Evolutionary conservation across 495 filamentous ascomycete genomes (phyloP), one percentile per base, ranked within the genome.

Genomic region (Darksidea phi): DNA sequence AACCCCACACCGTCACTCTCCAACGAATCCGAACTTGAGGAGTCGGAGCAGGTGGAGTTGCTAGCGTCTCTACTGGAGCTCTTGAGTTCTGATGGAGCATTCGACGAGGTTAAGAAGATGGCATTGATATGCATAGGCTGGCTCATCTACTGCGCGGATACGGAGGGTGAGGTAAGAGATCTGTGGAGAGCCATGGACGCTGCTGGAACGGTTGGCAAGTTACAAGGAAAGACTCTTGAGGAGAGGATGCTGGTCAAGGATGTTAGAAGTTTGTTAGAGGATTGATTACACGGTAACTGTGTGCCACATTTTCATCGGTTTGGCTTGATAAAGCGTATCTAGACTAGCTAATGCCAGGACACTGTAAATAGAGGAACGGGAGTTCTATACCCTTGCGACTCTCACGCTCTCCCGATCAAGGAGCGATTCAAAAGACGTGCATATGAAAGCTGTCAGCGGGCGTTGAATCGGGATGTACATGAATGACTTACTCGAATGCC

Each of bases 31-130:
- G 74, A 77, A 0, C 71, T 97, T 2, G 69, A 82, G 0, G 86
- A 89, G 55, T 81, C 76, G 8, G 81, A 86, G 54, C 87, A 92
- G 68, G 82, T 95, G 21, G 91, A 94, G 69, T 77, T 97, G 2
- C 80, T 84, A 1, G 90, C 89, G 0, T 85, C 86, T 13, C 66
- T 91, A 32, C 71, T 95, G 2, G 91, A 98, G 71, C 87, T 87
- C 0, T 80, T 96, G 49, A 70, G 76, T 10, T 78, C 78, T 28
- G 89, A 90, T 66, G 79, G 86, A 21, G 78, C 80, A 49, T 90
- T 84, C 34, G 73, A 72, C 0, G 90, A 96, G 61, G 86, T 86
- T 0, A 67, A 91, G 1, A 86, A 86, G 64, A 88, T 88, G 0
- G 79, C 90, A 60, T 61, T 94, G 36, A 74, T 88, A 41, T 87